Evolutionary conservation across 257 asterid genomes (phyloP).

Genomic region (Asclepias syriaca): DNA sequence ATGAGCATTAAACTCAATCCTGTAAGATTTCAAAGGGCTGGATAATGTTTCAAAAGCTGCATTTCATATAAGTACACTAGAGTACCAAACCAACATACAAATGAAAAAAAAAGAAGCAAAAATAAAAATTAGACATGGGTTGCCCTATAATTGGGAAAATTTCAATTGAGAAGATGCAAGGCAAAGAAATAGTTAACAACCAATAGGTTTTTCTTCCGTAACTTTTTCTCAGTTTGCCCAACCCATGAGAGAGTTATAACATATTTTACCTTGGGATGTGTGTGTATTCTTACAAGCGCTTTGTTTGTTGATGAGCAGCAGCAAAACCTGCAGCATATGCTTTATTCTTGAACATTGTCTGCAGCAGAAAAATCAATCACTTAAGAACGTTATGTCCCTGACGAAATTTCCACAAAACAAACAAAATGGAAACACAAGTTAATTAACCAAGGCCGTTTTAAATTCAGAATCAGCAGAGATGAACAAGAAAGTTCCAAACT

Average conservation of each 20-base stretch:
- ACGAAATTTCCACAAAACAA: not conserved
- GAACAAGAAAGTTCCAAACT: not conserved
- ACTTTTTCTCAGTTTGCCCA: not conserved
- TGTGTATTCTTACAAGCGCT: slow-evolving; percentile 27
- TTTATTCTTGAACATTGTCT: slow-evolving; percentile 69
- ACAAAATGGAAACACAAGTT: not conserved
- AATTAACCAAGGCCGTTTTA: not conserved
- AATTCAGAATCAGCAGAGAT: not conserved
- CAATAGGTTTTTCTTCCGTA: not conserved
- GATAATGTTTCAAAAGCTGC: too few species aligned
- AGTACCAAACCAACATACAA: too few species aligned
- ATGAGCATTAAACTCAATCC: too few species aligned
- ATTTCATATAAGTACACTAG: too few species aligned
- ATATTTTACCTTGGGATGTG: too few species aligned
- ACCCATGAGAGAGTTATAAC: not conserved
- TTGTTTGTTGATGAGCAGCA: slow-evolving; percentile 33
- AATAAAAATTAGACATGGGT: too few species aligned
- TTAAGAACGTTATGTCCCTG: not conserved
- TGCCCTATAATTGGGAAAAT: not conserved
- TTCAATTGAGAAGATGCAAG: not conserved
- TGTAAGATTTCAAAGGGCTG: too few species aligned
- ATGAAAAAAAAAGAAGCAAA: too few species aligned
- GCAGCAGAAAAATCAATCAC: slow-evolving; percentile 22
- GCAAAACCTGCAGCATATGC: slow-evolving; percentile 83
- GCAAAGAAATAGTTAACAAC: not conserved